Conservation (phyloP, 257 asterid species). For the Solanum paucissectum region DNA sequence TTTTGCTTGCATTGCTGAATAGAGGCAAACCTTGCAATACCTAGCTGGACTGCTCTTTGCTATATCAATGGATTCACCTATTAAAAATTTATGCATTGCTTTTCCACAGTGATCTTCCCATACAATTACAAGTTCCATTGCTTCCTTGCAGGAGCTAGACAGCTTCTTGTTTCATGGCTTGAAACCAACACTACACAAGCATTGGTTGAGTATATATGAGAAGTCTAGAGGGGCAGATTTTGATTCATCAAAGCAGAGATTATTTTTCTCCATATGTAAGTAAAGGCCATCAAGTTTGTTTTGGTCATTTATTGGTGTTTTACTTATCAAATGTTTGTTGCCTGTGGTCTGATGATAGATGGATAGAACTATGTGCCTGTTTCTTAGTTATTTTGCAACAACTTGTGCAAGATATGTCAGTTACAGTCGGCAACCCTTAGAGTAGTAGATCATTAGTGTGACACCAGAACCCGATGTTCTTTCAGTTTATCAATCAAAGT, state of each 20-base stretch:
- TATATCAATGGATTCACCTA: background rate
- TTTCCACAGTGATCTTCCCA: background rate
- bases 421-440: background rate
- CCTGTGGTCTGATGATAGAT: background rate
- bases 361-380: background rate
- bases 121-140: background rate
- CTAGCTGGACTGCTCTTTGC: background rate
- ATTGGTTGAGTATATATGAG: conserved; percentile 57
- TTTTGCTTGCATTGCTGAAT: background rate
- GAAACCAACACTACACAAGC: conserved; percentile 60
- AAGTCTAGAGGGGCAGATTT: conserved; percentile 56
- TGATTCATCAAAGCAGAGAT: conserved; percentile 48
- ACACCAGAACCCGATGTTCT: background rate
- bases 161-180: conserved; percentile 28
- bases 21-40: background rate
- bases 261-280: conserved; percentile 78
- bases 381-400: background rate
- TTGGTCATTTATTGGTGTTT: background rate
- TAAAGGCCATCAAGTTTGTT: background rate
- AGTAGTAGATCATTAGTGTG: background rate
- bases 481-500: background rate
- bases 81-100: background rate
- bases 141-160: conserved; percentile 41
- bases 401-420: background rate
- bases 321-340: background rate